Base-by-base conservation (phyloP, 768 basidiomycete species). In the Nidularia pulvinata region DNA sequence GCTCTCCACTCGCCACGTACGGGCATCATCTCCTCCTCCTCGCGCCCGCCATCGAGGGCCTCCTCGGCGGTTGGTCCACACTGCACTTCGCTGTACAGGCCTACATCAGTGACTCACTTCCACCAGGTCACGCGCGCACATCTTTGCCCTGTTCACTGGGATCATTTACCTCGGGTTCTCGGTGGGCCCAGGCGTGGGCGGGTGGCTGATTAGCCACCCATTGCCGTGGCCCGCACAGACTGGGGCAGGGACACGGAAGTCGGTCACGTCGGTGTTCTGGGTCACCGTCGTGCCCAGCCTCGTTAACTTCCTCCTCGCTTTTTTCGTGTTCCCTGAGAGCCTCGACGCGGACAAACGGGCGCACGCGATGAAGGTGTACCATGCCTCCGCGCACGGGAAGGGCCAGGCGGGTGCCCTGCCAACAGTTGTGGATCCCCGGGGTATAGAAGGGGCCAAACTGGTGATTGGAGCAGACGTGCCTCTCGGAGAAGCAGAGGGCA, bases 91-190 rank as follows among this genome's bases (percentile, higher is more conserved):
- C 88, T 0, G 84, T 84, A 14, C 83, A 88, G 13, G 90, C 94
- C 3, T 93, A 93, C 61, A 75, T 93, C 49, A 86, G 88, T 34
- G 92, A 94, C 61, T 92, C 63, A 93, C 92, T 2, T 88, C 88
- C n/a, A 76, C 83, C 44, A 91, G 91, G 43, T 92, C 91, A 6
- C 83, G 91, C 42, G 81, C 91, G 1, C 77, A 83, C 39, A 83
- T 86, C 30, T 87, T 86, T 67, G 83, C 84, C n/a, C 78, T 85
- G 13, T 87, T 94, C 66, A 77, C 81, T 6, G 95, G 94, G 2
- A 81, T 92, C 6, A 79, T 88, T 55, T 92, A 84, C 69, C 61
- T 89, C 32, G 95, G 94, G 32, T 79, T 92, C 60, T 81, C 87
- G 4, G 60, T 88, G 5, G 95, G 95, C 0, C 94, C 95, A 0